Evolutionary conservation across 2,329 filamentous ascomycete species (phyloP).

Genomic region (Fusarium sp.): DNA sequence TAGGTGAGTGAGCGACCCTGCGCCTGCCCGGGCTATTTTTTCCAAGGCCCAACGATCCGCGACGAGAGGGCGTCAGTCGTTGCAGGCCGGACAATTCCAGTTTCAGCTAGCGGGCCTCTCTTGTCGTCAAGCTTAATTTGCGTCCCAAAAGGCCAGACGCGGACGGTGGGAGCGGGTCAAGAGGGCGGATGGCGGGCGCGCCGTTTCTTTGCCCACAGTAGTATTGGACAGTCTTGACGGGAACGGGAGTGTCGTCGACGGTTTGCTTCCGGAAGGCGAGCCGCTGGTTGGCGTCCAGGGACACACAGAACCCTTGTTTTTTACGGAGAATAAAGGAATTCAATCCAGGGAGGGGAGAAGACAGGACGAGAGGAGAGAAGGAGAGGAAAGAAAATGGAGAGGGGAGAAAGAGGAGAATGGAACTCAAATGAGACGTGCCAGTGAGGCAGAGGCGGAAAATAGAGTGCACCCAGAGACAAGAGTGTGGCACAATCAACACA

Average conservation of each 20-base stretch:
- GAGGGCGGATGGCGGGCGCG: neutral
- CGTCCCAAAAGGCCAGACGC: neutral
- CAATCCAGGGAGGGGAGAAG: neutral
- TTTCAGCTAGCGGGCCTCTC: conserved; percentile 9
- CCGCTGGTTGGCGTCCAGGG: neutral
- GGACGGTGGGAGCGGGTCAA: neutral
- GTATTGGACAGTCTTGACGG: neutral
- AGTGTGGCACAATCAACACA: conserved; percentile 7
- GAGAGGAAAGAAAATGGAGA: conserved; percentile 3
- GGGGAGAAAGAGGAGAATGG: neutral
- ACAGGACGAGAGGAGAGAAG: conserved; percentile 23
- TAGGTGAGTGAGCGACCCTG: neutral
- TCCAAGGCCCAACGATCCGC: neutral
- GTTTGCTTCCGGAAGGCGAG: neutral
- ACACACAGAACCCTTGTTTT: neutral
- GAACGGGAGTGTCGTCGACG: neutral
- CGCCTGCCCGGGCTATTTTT: neutral
- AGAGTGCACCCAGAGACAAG: conserved; percentile 13
- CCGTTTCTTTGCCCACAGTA: neutral
- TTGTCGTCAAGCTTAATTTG: conserved; percentile 12
- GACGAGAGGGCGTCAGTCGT: neutral
- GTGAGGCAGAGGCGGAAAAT: conserved; percentile 8
- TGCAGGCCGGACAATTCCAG: conserved; percentile 9
- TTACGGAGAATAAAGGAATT: too few species aligned
- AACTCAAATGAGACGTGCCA: conserved; percentile 5